Conservation (phyloP, 805 yeast species). For the Pichia manshurica region DNA sequence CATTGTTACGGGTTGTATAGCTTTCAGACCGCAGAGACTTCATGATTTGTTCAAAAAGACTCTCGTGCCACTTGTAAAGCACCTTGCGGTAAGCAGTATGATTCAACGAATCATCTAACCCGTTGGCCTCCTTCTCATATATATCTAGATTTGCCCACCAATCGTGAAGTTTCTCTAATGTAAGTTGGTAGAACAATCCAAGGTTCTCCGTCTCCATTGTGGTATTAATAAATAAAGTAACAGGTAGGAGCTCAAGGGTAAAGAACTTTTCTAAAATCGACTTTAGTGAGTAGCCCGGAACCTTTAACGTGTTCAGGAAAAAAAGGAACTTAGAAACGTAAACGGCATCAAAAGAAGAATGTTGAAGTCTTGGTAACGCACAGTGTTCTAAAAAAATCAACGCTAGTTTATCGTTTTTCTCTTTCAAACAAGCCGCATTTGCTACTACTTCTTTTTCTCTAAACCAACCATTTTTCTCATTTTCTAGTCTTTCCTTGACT, state of each 20-base stretch:
- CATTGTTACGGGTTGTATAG: conserved; percentile 76
- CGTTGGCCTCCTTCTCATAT: background rate
- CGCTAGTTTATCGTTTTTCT: background rate
- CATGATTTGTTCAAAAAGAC: conserved; percentile 39
- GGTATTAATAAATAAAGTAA: conserved; percentile 64
- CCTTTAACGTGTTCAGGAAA: conserved; percentile 36
- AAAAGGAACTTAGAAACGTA: conserved; percentile 59
- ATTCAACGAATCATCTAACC: background rate
- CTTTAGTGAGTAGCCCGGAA: conserved; percentile 34
- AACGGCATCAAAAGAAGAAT: conserved; percentile 79
- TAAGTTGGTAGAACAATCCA: conserved; percentile 62
- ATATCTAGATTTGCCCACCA: conserved; percentile 31
- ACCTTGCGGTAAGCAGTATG: conserved; percentile 35
- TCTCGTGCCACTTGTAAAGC: conserved; percentile 52
- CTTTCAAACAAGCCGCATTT: conserved; percentile 36
- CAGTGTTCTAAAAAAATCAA: conserved; percentile 50
- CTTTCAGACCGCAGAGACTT: conserved; percentile 44
- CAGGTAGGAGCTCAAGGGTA: conserved; percentile 36
- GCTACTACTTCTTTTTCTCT: conserved; percentile 12
- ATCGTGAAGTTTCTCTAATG: conserved; percentile 37
- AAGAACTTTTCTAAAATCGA: conserved; percentile 44
- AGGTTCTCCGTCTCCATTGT: conserved; percentile 75
- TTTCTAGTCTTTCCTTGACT: conserved; percentile 27
- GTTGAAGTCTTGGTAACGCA: conserved; percentile 67
- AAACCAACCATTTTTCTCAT: conserved; percentile 38